Base-by-base conservation (phyloP, 2,329 filamentous ascomycete genomes). In the Colletotrichum sp. region DNA sequence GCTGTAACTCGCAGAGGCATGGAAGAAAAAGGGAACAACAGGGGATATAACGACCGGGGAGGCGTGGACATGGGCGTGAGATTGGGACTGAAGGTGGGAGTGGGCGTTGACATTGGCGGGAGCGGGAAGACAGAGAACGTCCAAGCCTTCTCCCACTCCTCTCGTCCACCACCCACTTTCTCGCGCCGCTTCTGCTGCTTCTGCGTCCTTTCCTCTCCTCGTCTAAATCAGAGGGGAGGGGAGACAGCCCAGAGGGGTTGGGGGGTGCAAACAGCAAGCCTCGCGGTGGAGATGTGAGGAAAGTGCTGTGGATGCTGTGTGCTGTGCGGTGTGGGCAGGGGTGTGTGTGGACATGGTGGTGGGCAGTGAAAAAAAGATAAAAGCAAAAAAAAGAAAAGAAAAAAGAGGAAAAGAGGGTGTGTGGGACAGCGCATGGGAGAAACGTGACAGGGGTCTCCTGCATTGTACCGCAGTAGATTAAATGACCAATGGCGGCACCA, bases 391-490 rank as follows among this genome's bases (percentile, higher is more conserved):
- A 60, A 28, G 18, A 34, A n/a, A 16, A 58, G 6, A 71, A 60
- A 43, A 64, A 28, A 66, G 25, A 43, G 25, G 16, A 27, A 28
- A 16, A 25, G 6, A 52, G 74, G 77, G 79, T 80, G 84, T 70
- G 78, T 85, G 84, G 84, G 83, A 87, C 87, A 85, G 79, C 84
- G 86, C 87, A 89, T 89, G 86, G 86, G 83, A 86, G 84, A 87
- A 87, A 87, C 83, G 86, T 86, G 87, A 88, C 85, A 87, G 84
- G 87, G 87, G 81, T 81, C 80, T 78, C 81, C 84, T 84, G 85
- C 84, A 85, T 86, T 85, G 86, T 48, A 48, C 39, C 39, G 39
- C 39, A 48, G 39, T 85, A 85, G 84, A 90, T 89, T 86, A 87
- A 86, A 82, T 84, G 84, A 79, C 89, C 89, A 91, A 90, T 90